Evolutionary conservation across 768 basidiomycete species (phyloP).

Genomic region (Panaeolus cyanescens): DNA sequence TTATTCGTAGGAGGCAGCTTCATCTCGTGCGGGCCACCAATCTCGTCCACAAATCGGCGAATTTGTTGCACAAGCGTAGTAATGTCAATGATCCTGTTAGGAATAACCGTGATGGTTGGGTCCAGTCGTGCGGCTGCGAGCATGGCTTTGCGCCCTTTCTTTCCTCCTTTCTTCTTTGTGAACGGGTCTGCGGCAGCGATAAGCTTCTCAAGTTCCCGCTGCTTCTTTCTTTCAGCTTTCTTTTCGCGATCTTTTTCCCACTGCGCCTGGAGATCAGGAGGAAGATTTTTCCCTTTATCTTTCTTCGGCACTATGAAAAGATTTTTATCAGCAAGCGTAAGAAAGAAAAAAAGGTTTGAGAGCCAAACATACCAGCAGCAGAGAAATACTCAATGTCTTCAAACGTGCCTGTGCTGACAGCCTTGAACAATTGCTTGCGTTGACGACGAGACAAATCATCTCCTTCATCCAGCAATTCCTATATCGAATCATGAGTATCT

Average conservation of each 20-base stretch:
- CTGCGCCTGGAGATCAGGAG: conserved; percentile 58
- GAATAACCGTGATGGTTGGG: conserved; percentile 39
- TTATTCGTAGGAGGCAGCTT: conserved; percentile 80
- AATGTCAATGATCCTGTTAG: conserved; percentile 64
- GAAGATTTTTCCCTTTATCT: conserved; percentile 54
- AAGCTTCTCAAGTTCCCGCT: conserved; percentile 58
- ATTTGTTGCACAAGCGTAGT: conserved; percentile 72
- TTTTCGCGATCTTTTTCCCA: conserved; percentile 84
- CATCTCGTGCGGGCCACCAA: conserved; percentile 54
- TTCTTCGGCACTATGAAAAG: conserved; percentile 40
- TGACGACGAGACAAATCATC: conserved; percentile 52
- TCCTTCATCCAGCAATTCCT: conserved; percentile 68
- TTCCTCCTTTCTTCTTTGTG: conserved; percentile 61
- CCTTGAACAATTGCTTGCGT: conserved; percentile 58
- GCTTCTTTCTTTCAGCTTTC: conserved; percentile 77
- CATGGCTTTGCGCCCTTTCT: conserved; percentile 72
- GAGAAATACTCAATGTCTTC: conserved; percentile 38
- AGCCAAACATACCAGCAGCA: conserved; percentile 54
- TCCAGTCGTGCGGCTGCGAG: conserved; percentile 54
- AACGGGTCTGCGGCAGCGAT: conserved; percentile 64
- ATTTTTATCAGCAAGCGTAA: not conserved
- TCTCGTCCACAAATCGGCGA: conserved; percentile 62
- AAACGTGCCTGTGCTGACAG: conserved; percentile 59
- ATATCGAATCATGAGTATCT: not conserved
- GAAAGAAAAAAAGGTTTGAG: not conserved